Evolutionary conservation across 2,329 filamentous ascomycete species (phyloP).

Genomic region (Chaetomiaceae sp.): DNA sequence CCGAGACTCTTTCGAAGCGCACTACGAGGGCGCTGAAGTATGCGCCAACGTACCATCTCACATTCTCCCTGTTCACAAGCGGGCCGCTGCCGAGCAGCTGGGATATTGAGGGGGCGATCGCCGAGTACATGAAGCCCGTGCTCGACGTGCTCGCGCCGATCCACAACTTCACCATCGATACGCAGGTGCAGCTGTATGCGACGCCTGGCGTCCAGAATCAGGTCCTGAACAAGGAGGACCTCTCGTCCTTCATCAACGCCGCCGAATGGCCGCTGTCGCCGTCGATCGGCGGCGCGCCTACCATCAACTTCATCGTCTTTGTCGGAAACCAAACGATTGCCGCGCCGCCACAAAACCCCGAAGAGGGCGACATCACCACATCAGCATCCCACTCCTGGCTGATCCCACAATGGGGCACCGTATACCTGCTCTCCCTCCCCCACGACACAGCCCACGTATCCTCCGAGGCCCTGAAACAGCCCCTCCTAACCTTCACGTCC

Average conservation of each 20-base stretch:
- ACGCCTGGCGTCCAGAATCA: slow-evolving; percentile 56
- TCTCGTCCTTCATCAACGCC: slow-evolving; percentile 93
- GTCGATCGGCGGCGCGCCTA: slow-evolving; percentile 87
- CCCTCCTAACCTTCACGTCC: slow-evolving; percentile 83
- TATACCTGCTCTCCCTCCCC: slow-evolving; percentile 53
- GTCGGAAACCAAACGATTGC: slow-evolving; percentile 72
- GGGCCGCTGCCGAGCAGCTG: slow-evolving; percentile 75
- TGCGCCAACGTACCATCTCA: slow-evolving; percentile 88
- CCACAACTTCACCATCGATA: slow-evolving; percentile 93
- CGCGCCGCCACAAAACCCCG: slow-evolving; percentile 24
- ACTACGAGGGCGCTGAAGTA: slow-evolving; percentile 86
- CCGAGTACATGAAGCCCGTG: slow-evolving; percentile 76
- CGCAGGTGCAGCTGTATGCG: slow-evolving; percentile 94
- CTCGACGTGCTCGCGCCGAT: slow-evolving; percentile 74
- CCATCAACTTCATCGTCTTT: slow-evolving; percentile 93
- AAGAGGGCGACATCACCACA: slow-evolving; percentile 30
- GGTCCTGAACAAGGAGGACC: slow-evolving; percentile 73
- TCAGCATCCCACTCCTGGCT: slow-evolving; percentile 68
- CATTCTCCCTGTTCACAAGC: slow-evolving; percentile 89
- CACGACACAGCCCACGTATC: slow-evolving; percentile 49
- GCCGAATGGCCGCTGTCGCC: slow-evolving; percentile 96
- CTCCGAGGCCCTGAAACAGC: slow-evolving; percentile 64
- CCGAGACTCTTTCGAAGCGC: slow-evolving; percentile 59
- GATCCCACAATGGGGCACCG: slow-evolving; percentile 88
- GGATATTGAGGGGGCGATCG: slow-evolving; percentile 80